Conservation (phyloP, 2,329 filamentous ascomycete genomes). For the Chaetomium sp. region DNA sequence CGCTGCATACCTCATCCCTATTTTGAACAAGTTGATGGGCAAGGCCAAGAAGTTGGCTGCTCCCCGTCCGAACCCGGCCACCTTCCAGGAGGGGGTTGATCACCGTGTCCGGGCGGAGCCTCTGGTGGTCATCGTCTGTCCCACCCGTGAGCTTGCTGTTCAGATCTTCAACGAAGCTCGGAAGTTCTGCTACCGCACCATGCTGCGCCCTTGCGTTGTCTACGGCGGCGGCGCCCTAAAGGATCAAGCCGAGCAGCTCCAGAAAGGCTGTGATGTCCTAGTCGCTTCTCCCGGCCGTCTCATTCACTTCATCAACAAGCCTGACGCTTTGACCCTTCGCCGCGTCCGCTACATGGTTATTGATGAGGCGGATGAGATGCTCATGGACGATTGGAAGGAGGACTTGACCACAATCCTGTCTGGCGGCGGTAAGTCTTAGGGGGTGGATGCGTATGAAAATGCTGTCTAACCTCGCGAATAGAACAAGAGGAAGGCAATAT, state of each 20-base stretch:
- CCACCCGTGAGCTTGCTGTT: slow-evolving; percentile 85
- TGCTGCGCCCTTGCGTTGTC: slow-evolving; percentile 86
- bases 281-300: slow-evolving; percentile 88
- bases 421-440: slow-evolving; percentile 69
- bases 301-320: slow-evolving; percentile 76
- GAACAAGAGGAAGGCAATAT: slow-evolving; percentile 71
- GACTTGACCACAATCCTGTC: slow-evolving; percentile 75
- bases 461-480: slow-evolving; percentile 45
- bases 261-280: slow-evolving; percentile 84
- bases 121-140: slow-evolving; percentile 80
- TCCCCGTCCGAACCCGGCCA: slow-evolving; percentile 66
- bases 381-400: slow-evolving; percentile 75
- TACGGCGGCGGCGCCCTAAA: slow-evolving; percentile 78
- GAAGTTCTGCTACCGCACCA: slow-evolving; percentile 89
- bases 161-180: slow-evolving; percentile 96
- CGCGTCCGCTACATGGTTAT: slow-evolving; percentile 82
- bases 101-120: slow-evolving; percentile 73
- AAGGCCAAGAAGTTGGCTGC: slow-evolving; percentile 89
- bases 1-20: slow-evolving; percentile 85
- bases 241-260: slow-evolving; percentile 72
- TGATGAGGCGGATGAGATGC: slow-evolving; percentile 94
- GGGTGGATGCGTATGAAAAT: background rate
- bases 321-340: slow-evolving; percentile 67
- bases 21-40: slow-evolving; percentile 89
- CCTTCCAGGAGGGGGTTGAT: slow-evolving; percentile 53